Base-by-base conservation (phyloP, 1,284 basidiomycete genomes). In the Ustilago esculenta region DNA sequence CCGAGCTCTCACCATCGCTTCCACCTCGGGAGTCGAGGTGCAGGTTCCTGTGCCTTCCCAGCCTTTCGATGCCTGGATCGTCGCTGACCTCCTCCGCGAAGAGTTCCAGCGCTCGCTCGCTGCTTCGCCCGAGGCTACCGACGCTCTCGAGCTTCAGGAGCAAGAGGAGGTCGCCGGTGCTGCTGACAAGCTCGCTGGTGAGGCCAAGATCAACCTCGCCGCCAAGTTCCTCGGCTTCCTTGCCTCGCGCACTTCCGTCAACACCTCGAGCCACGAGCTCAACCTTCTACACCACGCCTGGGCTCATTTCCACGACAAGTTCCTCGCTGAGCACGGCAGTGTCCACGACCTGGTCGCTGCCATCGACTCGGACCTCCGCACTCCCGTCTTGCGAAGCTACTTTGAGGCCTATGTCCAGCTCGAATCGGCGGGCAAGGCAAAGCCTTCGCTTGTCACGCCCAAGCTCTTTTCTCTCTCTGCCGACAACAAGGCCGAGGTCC, bases 381-480 rank as follows among this genome's bases (percentile, higher is more conserved):
- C 90, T 80, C 85, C 86, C 66, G 87, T 97, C 60, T 86, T 97
- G 57, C 84, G 89, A 29, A 86, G 90, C 40, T 97, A 93, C 84
- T 94, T 89, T 85, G 83, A 86, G 65, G 91, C 92, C 21, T 86
- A 91, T 64, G 87, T 89, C 47, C 85, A 87, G 25, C 88, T 96
- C 66, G 88, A 92, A 82, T 84, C 85, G 50, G 84, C 86, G 52
- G 83, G 86, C 45, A 61, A 61, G 85, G 88, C 52, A 80, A 86
- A 51, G 76, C 85, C 73, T 74, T 92, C 64, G 88, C 90, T 53
- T 83, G 43, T 85, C 43, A 85, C 87, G 21, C 88, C 90, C 32
- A 76, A 87, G 36, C 87, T 98, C 33, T 84, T 98, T 65, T 84
- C 86, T 17, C 90, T 91, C 24, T 89, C 89, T 41, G 83, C 85